These are phyloP conservation scores for Diutina mesorugosa DNA, from an alignment of 1,139 yeast species.

Conservation along the genomic window DNA sequence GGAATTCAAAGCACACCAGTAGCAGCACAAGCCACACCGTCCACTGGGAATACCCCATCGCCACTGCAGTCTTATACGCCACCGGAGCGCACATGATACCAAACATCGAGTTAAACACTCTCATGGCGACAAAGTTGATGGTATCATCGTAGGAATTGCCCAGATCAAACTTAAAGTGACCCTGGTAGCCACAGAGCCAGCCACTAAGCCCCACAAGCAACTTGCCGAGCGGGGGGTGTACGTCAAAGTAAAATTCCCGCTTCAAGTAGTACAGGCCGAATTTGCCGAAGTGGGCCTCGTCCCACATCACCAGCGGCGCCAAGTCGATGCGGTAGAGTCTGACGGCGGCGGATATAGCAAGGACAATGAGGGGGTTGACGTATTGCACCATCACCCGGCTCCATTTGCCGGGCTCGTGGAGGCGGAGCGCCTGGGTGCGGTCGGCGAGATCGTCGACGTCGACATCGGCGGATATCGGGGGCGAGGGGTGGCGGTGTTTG, in stretches of 20 bases:
- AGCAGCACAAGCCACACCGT: conserved; percentile 43
- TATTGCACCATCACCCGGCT: conserved; percentile 3
- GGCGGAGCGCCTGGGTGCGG: conserved; percentile 6
- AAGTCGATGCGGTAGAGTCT: conserved; percentile 57
- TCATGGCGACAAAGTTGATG: conserved; percentile 44
- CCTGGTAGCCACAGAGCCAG: conserved; percentile 55
- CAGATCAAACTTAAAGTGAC: conserved; percentile 52
- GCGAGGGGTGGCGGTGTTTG: neutral
- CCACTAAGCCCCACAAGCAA: conserved; percentile 58
- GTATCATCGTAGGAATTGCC: conserved; percentile 43
- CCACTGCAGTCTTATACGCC: conserved; percentile 46
- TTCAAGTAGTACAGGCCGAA: conserved; percentile 51
- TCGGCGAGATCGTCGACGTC: conserved; percentile 6
- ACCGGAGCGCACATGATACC: conserved; percentile 53
- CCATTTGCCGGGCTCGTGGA: conserved; percentile 3
- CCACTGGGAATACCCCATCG: conserved; percentile 29
- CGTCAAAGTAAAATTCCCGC: conserved; percentile 63
- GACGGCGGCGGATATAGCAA: conserved; percentile 50
- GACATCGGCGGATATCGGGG: neutral
- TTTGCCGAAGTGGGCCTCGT: conserved; percentile 81
- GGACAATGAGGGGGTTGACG: conserved; percentile 25
- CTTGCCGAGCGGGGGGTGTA: conserved; percentile 71
- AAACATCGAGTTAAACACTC: conserved; percentile 53
- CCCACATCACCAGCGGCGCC: conserved; percentile 76
- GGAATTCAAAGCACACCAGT: conserved; percentile 53